Conservation (phyloP, 495 filamentous ascomycete genomes). For the Lasiosphaeria hispida region DNA sequence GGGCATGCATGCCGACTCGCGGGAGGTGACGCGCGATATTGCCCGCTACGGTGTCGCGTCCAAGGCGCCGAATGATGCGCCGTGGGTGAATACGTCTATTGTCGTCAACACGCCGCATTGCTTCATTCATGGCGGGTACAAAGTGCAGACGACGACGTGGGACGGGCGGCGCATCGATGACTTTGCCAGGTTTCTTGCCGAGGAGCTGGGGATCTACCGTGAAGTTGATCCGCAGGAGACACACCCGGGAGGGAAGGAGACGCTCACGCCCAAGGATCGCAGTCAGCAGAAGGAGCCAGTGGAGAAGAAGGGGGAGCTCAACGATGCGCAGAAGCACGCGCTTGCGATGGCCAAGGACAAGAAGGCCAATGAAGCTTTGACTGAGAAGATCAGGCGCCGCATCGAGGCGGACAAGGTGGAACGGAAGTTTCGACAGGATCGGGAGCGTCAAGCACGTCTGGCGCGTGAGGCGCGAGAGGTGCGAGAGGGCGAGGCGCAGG, state of each 20-base stretch:
- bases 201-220: neutral
- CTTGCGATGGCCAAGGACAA: conserved; percentile 2
- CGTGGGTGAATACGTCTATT: neutral
- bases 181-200: neutral
- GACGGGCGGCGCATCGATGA: conserved; percentile 7
- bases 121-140: conserved; percentile 3
- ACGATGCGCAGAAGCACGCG: conserved; percentile 1
- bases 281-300: neutral
- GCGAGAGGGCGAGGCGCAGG: too few relatives aligned
- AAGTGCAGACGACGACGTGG: conserved; percentile 6
- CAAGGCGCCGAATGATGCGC: neutral
- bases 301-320: neutral
- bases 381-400: neutral
- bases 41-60: neutral
- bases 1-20: neutral
- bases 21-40: conserved; percentile 5
- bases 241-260: neutral
- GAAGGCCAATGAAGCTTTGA: neutral
- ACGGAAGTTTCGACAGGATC: neutral
- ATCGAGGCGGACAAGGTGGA: conserved; percentile 11
- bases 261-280: neutral
- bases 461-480: neutral
- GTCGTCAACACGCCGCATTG: neutral
- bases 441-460: neutral
- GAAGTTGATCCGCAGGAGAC: neutral